Base-by-base conservation (phyloP, 2,329 filamentous ascomycete genomes). In the Xylaria hypoxylon region DNA sequence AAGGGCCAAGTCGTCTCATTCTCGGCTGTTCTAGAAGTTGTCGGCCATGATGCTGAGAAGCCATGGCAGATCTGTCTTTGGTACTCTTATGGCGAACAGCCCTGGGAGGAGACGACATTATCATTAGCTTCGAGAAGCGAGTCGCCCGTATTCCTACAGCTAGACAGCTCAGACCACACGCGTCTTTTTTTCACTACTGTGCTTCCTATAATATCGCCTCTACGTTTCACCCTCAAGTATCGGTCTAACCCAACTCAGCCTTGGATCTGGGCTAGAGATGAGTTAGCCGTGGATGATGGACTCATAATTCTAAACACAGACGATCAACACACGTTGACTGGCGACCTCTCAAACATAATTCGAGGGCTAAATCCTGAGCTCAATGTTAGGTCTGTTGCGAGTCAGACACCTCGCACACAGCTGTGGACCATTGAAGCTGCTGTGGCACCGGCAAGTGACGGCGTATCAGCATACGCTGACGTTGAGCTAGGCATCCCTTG, bases 41-140 rank as follows among this genome's bases (percentile, higher is more conserved):
- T 87, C 45, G 78, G 77, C 24, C 82, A 81, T 40, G 85, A 85
- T 52, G 82, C 83, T 7, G 80, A 86, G 17, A 81, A 87, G 67
- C 74, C 83, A 22, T 96, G 92, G 90, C 86, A 96, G 72, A 86
- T 93, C 35, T 87, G 87, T 17, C 79, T 96, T 7, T 97, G 93
- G 92, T 88, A 92, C 64, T 84, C 84, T 3, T 68, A 74, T 68
- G 89, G 91, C 71, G 85, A 86, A 58, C 76, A 80, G 28, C 82
- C 83, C 70, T 83, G 85, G 88, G 67, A 79, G 79, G 81, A 94
- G 83, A 86, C 80, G 19, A 62, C 67, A 0, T 72, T 88, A 33
- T 51, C 52, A 2, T 71, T 76, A 7, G 50, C 76, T 68, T 59
- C 71, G 40, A 67, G 64, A 42, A 53, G 63, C 13, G 64, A 74